phyloP scores from a whole-genome alignment of 768 basidiomycete species.

The Rhizopogon rudus region DNA sequence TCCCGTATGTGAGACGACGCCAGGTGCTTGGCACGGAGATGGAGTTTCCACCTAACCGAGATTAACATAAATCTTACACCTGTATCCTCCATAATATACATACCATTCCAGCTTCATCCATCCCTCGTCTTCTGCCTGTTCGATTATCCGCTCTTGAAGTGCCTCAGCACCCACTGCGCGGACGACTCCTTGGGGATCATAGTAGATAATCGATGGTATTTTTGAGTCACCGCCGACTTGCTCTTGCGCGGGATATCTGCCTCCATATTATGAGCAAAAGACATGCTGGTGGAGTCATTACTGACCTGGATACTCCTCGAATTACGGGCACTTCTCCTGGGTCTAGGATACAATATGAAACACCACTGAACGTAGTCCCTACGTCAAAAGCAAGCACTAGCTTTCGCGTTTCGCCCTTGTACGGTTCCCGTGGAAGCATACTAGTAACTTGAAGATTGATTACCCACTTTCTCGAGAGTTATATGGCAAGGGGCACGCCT shows the following conservation, averaged over 20 bases:
- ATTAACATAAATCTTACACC: background rate
- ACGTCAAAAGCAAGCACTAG: slow-evolving; percentile 40
- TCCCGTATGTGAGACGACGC: slow-evolving; percentile 17
- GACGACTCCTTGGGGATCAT: slow-evolving; percentile 34
- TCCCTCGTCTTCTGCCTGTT: slow-evolving; percentile 32
- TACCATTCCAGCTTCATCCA: slow-evolving; percentile 38
- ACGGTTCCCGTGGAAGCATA: slow-evolving; percentile 27
- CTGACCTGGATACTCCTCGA: slow-evolving; percentile 23
- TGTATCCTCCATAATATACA: background rate
- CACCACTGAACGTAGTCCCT: slow-evolving; percentile 39
- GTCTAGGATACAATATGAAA: slow-evolving; percentile 32
- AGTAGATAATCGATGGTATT: slow-evolving; percentile 45
- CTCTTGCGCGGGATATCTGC: slow-evolving; percentile 44
- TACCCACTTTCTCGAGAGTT: too few species aligned
- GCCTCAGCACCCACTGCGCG: slow-evolving; percentile 43
- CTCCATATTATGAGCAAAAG: background rate
- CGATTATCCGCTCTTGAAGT: slow-evolving; percentile 26
- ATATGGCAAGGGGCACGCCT: too few species aligned
- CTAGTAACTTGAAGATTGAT: background rate
- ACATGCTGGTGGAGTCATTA: background rate
- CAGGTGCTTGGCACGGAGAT: slow-evolving; percentile 29
- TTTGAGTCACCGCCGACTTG: slow-evolving; percentile 42
- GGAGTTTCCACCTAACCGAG: slow-evolving; percentile 27
- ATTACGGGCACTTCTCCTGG: slow-evolving; percentile 30
- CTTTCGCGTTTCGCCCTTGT: slow-evolving; percentile 34